Conservation (phyloP, 768 basidiomycete species). For the Tylopilus balloui region DNA sequence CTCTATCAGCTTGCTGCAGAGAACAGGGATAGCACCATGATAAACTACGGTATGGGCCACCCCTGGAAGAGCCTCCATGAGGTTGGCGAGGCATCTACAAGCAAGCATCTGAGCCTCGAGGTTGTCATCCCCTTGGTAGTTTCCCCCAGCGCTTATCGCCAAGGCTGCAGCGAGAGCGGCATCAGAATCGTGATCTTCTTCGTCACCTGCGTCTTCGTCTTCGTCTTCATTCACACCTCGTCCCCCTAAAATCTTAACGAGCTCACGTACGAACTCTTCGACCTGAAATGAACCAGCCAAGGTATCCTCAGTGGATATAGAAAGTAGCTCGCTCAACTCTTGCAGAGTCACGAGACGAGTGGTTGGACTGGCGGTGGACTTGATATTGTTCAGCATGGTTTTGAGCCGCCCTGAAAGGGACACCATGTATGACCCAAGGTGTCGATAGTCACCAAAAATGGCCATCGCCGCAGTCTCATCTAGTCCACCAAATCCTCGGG, state of each 20-base stretch:
- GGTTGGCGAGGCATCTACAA: constrained; percentile 92
- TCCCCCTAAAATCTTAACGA: constrained; percentile 87
- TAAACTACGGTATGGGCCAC: constrained; percentile 97
- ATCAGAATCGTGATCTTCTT: constrained; percentile 71
- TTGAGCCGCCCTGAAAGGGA: constrained; percentile 85
- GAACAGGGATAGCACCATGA: constrained; percentile 95
- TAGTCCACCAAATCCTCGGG: constrained; percentile 44
- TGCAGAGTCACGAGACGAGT: constrained; percentile 87
- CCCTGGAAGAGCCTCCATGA: constrained; percentile 98
- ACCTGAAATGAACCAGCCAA: constrained; percentile 94
- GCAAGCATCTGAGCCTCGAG: constrained; percentile 94
- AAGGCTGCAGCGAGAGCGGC: constrained; percentile 84
- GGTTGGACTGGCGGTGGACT: constrained; percentile 75
- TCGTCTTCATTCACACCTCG: constrained; percentile 68
- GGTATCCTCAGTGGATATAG: constrained; percentile 96
- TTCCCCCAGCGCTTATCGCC: constrained; percentile 70
- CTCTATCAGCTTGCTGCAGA: constrained; percentile 95
- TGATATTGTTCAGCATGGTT: constrained; percentile 86
- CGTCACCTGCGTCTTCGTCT: constrained; percentile 65
- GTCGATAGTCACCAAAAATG: constrained; percentile 83
- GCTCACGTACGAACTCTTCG: constrained; percentile 85
- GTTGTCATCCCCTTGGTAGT: constrained; percentile 76
- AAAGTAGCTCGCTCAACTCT: constrained; percentile 90
- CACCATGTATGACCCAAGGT: constrained; percentile 90
- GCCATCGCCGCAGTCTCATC: constrained; percentile 73